Base-by-base conservation (phyloP, 257 asterid genomes). In the Nicotiana paniculata region DNA sequence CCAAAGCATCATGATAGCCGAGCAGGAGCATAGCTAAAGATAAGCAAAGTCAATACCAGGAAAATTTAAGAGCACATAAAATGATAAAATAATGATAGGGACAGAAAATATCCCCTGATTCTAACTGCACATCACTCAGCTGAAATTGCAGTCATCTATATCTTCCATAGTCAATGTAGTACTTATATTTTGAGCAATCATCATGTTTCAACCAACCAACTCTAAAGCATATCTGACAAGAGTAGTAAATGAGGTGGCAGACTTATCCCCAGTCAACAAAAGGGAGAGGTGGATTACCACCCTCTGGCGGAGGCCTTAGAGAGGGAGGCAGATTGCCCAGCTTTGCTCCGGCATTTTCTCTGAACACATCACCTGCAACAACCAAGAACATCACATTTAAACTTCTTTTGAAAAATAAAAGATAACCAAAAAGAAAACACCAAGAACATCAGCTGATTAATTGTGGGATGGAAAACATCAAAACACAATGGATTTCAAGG, bases 261-360 rank as follows among this genome's bases (percentile, higher is more conserved):
- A 75, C 63, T 87, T 94, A 96, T 88, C 98, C 97, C 99, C 98
- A 94, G 46, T 96, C 97, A 48, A 94, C 81, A 79, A 90, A 93
- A n/a, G 98, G 97, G 54, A 89, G 86, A 82, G 90, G 90, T 54
- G 91, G 96, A 86, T 91, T 91, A 82, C 98, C 99, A 76, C 96
- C 91, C 75, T 91, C 97, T 10, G 98, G 98, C 66, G 98, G 97
- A 83, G 98, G 99, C 93, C 91, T 91, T 77, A 94, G 77, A 0
- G 98, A 96, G 46, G 99, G 97, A 83, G 98, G 98, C 58, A 94
- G 88, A 83, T 90, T 94, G 65, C 93, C 86, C 75, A 88, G 75
- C 15, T 95, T 87, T 81, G 87, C 59, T 80, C 95, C 95, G 84
- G 89, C 75, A 82, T 86, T 93, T 82, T 88, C 88, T 82, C 92